Evolutionary conservation across 768 basidiomycete genomes (phyloP).

Genomic region (Fibroporia radiculosa): DNA sequence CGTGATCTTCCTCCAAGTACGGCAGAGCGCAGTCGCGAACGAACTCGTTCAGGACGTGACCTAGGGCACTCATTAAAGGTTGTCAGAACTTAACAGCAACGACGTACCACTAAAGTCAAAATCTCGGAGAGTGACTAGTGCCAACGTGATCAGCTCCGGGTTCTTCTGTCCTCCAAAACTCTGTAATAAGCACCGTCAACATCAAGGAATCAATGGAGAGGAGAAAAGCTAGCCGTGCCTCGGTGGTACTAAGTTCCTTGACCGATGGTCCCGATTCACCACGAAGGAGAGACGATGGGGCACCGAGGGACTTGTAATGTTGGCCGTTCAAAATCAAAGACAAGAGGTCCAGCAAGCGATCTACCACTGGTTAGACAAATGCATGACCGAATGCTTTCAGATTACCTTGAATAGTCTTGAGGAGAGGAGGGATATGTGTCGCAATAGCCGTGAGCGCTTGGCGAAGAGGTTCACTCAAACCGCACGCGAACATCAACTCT

Average conservation of each 20-base stretch:
- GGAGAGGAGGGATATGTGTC: conserved; percentile 78
- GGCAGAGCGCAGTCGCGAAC: conserved; percentile 87
- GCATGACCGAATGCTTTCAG: conserved; percentile 3
- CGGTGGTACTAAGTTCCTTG: conserved; percentile 44
- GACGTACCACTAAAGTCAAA: conserved; percentile 89
- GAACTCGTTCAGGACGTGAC: conserved; percentile 93
- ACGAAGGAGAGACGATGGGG: conserved; percentile 56
- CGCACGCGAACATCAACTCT: conserved; percentile 93
- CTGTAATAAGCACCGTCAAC: conserved; percentile 20
- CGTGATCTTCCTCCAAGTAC: conserved; percentile 87
- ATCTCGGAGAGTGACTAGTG: conserved; percentile 76
- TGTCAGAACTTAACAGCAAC: conserved; percentile 1
- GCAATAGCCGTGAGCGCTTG: conserved; percentile 82
- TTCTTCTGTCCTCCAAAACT: conserved; percentile 48
- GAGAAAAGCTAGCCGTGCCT: conserved; percentile 25
- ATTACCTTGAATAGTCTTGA: conserved; percentile 87
- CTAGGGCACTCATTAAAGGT: conserved; percentile 28
- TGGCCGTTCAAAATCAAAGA: conserved; percentile 78
- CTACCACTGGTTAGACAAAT: conserved; percentile 32
- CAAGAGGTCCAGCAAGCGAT: conserved; percentile 82
- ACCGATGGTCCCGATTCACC: conserved; percentile 41
- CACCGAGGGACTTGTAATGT: conserved; percentile 82
- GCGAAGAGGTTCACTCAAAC: conserved; percentile 81
- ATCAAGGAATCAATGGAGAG: not conserved
- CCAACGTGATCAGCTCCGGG: conserved; percentile 69